These are phyloP conservation scores for Ophiocordyceps unilateralis DNA, from an alignment of 2,329 filamentous ascomycete genomes.

Conservation along the genomic window DNA sequence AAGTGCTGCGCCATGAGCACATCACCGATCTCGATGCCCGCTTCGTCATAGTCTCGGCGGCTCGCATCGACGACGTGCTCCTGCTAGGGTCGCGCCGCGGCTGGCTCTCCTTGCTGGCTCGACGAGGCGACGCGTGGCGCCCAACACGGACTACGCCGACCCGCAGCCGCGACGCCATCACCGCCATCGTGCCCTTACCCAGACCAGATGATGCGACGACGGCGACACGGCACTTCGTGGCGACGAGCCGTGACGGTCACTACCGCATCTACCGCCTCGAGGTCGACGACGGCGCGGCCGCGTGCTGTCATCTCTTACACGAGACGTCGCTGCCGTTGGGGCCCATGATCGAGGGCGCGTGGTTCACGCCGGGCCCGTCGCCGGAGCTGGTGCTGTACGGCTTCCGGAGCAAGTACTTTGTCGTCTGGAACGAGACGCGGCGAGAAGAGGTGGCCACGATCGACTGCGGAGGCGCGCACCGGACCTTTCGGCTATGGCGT, in stretches of 20 bases:
- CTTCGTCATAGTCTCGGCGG: constrained; percentile 31
- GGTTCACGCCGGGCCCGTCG: constrained; percentile 26
- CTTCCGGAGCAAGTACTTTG: constrained; percentile 63
- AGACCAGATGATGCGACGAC: constrained; percentile 4
- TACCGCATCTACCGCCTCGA: constrained; percentile 45
- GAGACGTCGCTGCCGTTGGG: constrained; percentile 54
- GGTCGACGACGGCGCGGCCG: constrained; percentile 4
- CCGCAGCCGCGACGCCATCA: constrained; percentile 46
- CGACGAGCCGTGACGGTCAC: constrained; percentile 60
- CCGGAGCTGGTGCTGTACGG: constrained; percentile 56
- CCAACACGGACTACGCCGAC: constrained; percentile 18
- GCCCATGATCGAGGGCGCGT: constrained; percentile 58
- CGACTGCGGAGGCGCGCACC: constrained; percentile 72
- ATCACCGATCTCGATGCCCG: constrained; percentile 25
- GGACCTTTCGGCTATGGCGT: constrained; percentile 45
- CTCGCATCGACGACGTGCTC: constrained; percentile 21
- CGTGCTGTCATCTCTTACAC: constrained; percentile 41
- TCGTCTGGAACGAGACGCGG: constrained; percentile 62
- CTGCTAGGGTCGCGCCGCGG: constrained; percentile 38
- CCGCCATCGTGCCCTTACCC: constrained; percentile 37
- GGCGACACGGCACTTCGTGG: constrained; percentile 36
- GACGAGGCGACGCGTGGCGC: constrained; percentile 9
- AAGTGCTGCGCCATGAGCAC: constrained; percentile 11
- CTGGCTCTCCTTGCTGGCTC: constrained; percentile 20
- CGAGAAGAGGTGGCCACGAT: constrained; percentile 54